Percentiles rank a stretch among this genome's conserved stretches.
These are phyloP conservation scores for Penicillium paradoxum DNA, from an alignment of 495 filamentous ascomycete species.

Conservation along the genomic window DNA sequence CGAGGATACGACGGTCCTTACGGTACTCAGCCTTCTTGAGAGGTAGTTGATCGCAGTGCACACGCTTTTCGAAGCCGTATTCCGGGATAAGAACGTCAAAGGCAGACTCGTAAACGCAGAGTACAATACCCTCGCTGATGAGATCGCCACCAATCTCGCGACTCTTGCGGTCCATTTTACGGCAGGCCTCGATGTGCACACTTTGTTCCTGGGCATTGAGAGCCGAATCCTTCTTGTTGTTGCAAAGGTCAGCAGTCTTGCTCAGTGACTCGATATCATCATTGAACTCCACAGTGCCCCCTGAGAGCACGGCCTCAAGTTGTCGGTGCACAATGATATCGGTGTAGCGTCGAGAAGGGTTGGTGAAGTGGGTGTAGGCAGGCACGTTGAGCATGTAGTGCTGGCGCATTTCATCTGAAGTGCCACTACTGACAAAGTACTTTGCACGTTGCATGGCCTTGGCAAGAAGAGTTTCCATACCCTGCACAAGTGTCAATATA, in stretches of 20 bases:
- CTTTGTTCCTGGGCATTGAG: slow-evolving; percentile 98
- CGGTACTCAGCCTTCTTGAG: slow-evolving; percentile 98
- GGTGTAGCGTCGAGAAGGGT: slow-evolving; percentile 89
- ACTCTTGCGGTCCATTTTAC: slow-evolving; percentile 84
- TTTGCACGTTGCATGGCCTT: slow-evolving; percentile 96
- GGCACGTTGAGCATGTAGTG: slow-evolving; percentile 93
- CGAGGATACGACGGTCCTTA: slow-evolving; percentile 86
- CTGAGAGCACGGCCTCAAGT: slow-evolving; percentile 79
- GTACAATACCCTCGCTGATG: slow-evolving; percentile 93
- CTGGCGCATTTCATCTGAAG: slow-evolving; percentile 63
- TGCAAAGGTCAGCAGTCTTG: slow-evolving; percentile 94
- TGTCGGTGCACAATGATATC: slow-evolving; percentile 96
- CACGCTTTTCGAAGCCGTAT: slow-evolving; percentile 97
- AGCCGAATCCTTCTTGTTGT: slow-evolving; percentile 98
- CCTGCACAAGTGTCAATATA: slow-evolving; percentile 36
- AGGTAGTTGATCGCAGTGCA: slow-evolving; percentile 96
- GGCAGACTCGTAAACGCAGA: slow-evolving; percentile 97
- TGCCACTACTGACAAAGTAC: slow-evolving; percentile 79
- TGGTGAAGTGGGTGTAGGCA: slow-evolving; percentile 95
- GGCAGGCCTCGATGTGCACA: slow-evolving; percentile 96
- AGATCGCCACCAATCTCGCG: slow-evolving; percentile 83
- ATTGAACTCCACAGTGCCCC: slow-evolving; percentile 74
- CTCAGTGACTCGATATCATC: slow-evolving; percentile 83
- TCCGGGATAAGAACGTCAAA: slow-evolving; percentile 98
- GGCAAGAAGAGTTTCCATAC: slow-evolving; percentile 91